Base-by-base conservation (phyloP, 495 filamentous ascomycete species). In the Annulohypoxylon nitens region DNA sequence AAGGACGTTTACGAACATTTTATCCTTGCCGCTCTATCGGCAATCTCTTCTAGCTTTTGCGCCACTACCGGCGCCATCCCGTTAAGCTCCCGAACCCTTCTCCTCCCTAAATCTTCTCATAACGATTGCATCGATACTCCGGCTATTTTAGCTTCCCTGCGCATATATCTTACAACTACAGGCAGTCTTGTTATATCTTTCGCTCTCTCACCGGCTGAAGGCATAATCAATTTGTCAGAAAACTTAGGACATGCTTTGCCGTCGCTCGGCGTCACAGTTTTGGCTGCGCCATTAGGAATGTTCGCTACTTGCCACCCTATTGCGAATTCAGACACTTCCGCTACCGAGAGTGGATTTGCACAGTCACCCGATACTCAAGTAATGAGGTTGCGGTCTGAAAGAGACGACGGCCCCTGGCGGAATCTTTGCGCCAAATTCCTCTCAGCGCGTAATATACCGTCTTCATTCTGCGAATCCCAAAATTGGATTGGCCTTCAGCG, bases 351-450 rank as follows among this genome's bases (percentile, higher is more conserved):
- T 41, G 64, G 77, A 12, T 74, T 79, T 43, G 81, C 78, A n/a
- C 81, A 83, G 41, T 85, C 83, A n/a, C 84, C 84, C 16, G 83
- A 84, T 63, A 83, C 83, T 0, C 84, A 86, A 25, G 67, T 83
- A 12, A 69, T 79, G 51, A 78, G 81, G 14, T 53, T 77, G 3
- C 75, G 79, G 64, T 65, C 77, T 2, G 82, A 83, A n/a, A 77
- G 74, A 45, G 78, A 78, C 14, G 82, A 83, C 14, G 79, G 76
- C 1, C 76, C 79, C 36, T 84, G 83, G 83, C 82, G 79, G 60
- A 78, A 73, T 43, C 71, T 78, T 0, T 85, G 83, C 60, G 75
- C 79, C 25, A 82, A 76, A 61, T 66, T 83, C 10, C 75, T 86
- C 2, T 79, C 84, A 61, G 79, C 83, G 69, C 80, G 79, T 47